phyloP scores from a whole-genome alignment of 2,329 filamentous ascomycete species.

The Xylariomycetidae sp. region DNA sequence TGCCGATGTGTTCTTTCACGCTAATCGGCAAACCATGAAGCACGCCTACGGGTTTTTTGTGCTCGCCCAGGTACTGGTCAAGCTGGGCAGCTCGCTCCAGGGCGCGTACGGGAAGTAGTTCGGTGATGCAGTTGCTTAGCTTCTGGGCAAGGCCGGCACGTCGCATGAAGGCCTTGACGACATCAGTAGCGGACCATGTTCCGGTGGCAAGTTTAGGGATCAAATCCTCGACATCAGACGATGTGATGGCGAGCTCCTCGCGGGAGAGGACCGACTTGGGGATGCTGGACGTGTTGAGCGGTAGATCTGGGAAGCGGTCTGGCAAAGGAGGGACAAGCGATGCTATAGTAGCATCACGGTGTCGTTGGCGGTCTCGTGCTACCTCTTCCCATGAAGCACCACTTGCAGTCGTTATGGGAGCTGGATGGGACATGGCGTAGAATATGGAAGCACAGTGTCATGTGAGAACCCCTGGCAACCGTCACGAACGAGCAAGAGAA shows the following conservation, averaged over 20 bases:
- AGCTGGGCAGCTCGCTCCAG: slow-evolving; percentile 19
- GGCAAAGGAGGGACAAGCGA: slow-evolving; percentile 35
- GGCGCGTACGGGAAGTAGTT: slow-evolving; percentile 19
- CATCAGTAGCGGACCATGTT: slow-evolving; percentile 35
- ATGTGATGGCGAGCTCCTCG: slow-evolving; percentile 46
- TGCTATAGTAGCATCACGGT: slow-evolving; percentile 41
- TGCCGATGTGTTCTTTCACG: slow-evolving; percentile 47
- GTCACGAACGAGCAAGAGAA: too few species aligned
- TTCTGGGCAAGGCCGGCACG: slow-evolving; percentile 50
- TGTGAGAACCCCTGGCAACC: too few species aligned
- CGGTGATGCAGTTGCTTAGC: slow-evolving; percentile 28
- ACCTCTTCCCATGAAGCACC: slow-evolving; percentile 39
- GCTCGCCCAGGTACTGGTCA: slow-evolving; percentile 15
- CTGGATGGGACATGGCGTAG: slow-evolving; percentile 12
- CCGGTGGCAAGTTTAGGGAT: slow-evolving; percentile 37
- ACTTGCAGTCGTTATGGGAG: slow-evolving; percentile 18
- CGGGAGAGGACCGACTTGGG: slow-evolving; percentile 40
- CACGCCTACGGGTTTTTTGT: slow-evolving; percentile 17
- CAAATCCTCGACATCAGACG: slow-evolving; percentile 39
- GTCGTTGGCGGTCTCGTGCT: slow-evolving; percentile 38
- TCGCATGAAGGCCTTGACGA: slow-evolving; percentile 49
- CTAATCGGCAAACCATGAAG: slow-evolving; percentile 34
- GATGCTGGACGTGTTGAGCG: slow-evolving; percentile 40
- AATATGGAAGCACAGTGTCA: too few species aligned
- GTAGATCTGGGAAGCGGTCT: slow-evolving; percentile 25